Conservation (phyloP, 371 early-diverging fungal genomes). For the Parasitella parasitica region DNA sequence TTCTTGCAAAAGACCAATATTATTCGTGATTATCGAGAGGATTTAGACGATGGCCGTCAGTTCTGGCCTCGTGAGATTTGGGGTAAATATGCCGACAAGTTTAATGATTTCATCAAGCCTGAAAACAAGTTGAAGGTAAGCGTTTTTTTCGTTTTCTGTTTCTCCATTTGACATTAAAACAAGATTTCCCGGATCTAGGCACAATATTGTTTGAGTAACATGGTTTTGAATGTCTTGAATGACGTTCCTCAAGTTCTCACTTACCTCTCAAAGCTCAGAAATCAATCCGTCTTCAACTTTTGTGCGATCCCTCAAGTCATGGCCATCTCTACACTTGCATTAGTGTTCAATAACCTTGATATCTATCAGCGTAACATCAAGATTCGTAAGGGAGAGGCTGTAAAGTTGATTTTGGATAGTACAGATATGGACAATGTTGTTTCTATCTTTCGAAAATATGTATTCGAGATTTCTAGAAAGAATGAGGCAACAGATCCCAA, state of each 20-base stretch:
- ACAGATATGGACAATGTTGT: conserved; percentile 62
- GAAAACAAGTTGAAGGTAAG: conserved; percentile 60
- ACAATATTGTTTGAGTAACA: conserved; percentile 76
- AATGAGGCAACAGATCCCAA: conserved; percentile 70
- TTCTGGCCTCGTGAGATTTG: conserved; percentile 96
- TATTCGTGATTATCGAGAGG: conserved; percentile 91
- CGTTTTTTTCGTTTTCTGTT: not conserved
- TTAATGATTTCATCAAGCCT: conserved; percentile 61
- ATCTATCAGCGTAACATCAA: conserved; percentile 83
- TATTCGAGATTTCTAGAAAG: conserved; percentile 63
- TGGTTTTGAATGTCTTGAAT: conserved; percentile 84
- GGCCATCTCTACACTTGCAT: conserved; percentile 92
- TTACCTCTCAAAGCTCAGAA: conserved; percentile 75
- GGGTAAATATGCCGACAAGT: conserved; percentile 65
- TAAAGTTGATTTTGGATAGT: conserved; percentile 68
- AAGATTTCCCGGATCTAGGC: conserved; percentile 35
- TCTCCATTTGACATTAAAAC: not conserved
- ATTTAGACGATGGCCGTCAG: conserved; percentile 82
- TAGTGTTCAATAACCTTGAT: conserved; percentile 83
- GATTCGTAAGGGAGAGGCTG: conserved; percentile 93
- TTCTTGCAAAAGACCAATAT: conserved; percentile 97
- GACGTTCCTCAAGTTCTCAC: conserved; percentile 86
- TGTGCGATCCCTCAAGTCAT: conserved; percentile 98
- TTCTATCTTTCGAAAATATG: conserved; percentile 66
- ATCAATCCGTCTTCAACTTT: conserved; percentile 87